Conservation (phyloP, 2,329 filamentous ascomycete genomes). For the Aspergillus ustus region DNA sequence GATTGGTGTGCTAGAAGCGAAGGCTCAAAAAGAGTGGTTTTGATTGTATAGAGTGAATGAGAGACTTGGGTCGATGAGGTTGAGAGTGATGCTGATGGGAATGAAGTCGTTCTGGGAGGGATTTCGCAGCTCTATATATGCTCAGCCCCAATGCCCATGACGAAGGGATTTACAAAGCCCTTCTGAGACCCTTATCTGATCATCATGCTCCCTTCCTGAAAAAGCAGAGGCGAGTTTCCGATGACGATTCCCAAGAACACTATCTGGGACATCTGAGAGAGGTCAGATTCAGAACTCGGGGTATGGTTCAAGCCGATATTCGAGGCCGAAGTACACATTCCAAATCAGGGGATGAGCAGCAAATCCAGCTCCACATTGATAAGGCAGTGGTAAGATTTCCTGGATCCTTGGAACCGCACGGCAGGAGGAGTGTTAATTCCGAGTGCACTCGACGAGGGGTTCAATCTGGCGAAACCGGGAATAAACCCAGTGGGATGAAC, state of each 20-base stretch:
- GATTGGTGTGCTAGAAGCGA: neutral
- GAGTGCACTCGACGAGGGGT: neutral
- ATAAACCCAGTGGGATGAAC: conserved; percentile 1
- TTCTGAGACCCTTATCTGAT: conserved; percentile 13
- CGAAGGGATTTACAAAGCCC: neutral
- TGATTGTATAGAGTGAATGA: neutral
- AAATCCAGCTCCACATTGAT: conserved; percentile 1
- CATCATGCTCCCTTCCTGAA: conserved; percentile 12
- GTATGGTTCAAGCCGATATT: neutral
- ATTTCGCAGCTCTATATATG: conserved; percentile 17
- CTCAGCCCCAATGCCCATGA: conserved; percentile 3
- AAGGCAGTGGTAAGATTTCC: neutral
- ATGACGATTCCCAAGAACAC: neutral
- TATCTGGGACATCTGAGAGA: neutral
- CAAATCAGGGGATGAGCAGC: conserved; percentile 5
- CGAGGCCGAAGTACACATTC: neutral
- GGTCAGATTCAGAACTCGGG: neutral
- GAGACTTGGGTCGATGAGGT: neutral
- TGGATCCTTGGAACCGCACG: neutral
- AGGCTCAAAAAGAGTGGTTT: neutral
- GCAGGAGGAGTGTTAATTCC: neutral
- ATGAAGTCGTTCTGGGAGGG: neutral
- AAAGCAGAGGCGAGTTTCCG: conserved; percentile 1
- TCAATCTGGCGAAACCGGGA: neutral
- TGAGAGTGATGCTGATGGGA: conserved; percentile 7